Conservation (phyloP, 257 asterid genomes). For the Fraxinus anomala region DNA sequence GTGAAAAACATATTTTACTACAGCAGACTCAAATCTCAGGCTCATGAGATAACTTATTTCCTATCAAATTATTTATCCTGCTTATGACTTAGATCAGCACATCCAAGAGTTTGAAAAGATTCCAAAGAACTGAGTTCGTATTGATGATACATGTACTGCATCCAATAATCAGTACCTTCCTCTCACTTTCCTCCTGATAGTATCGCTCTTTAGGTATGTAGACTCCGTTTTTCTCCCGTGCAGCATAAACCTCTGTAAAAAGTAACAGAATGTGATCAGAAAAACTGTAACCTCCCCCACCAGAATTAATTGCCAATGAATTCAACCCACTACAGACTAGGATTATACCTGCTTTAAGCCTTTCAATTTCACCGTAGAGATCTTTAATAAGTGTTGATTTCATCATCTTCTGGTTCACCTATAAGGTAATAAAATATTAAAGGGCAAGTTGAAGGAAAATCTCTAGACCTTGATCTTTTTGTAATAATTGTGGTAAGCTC, state of each 20-base stretch:
- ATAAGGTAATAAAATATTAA: background rate
- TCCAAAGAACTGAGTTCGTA: background rate
- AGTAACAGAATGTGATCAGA: background rate
- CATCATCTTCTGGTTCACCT: conserved; percentile 96
- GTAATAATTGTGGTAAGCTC: background rate
- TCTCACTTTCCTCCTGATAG: conserved; percentile 78
- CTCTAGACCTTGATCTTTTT: conserved; percentile 7
- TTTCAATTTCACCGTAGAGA: conserved; percentile 78
- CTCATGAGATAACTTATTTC: conserved; percentile 1
- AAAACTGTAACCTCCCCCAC: background rate
- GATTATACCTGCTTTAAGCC: conserved; percentile 65
- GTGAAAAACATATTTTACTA: conserved; percentile 10
- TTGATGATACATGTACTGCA: background rate
- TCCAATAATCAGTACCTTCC: conserved; percentile 48
- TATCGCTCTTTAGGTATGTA: conserved; percentile 86
- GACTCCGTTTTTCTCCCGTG: conserved; percentile 84
- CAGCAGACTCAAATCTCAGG: background rate
- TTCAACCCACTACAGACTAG: background rate
- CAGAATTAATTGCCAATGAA: conserved; percentile 1
- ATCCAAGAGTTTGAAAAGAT: background rate
- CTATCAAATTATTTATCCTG: background rate
- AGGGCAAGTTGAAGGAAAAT: conserved; percentile 24
- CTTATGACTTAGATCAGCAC: background rate
- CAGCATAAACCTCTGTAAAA: conserved; percentile 74
- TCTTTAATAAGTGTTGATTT: conserved; percentile 73